Evolutionary conservation across 352 stramenopile species (phyloP), one percentile per base, ranked within the genome.

Genomic region (Pythium guiyangense): DNA sequence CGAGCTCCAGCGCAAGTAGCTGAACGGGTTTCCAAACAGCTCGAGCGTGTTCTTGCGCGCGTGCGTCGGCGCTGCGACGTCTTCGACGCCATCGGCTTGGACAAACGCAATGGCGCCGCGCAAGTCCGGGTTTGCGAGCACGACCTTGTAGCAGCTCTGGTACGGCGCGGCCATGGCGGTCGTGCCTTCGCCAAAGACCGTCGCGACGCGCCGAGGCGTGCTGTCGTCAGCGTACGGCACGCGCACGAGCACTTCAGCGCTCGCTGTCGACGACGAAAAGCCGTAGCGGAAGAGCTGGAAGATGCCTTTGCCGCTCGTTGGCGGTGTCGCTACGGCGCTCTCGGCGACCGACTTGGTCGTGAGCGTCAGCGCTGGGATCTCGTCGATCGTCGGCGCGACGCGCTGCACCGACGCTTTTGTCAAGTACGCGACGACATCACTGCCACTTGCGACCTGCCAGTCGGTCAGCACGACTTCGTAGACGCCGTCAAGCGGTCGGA

Each of bases 251-350:
- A 45, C 18, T 14, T 45, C 39, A 6, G 25, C 31, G 26, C 27
- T 50, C 27, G 49, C 22, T 1, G 66, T 62, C 14, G 64, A 62
- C 1, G 52, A 59, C 37, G 46, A 65, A 31, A 85, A 84, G 4
- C 72, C 67, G 57, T 82, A 78, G 5, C 78, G 72, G 40, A 92
- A 80, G 15, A 92, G 56, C 43, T 92, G 83, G 57, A 92, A 86
- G 44, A 92, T 75, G 0, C 82, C 79, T 20, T 77, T 64, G 9
- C 82, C 77, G 4, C 79, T 77, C 34, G 71, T 61, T 18, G 73
- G 57, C 8, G 69, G 49, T n/a, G 64, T 46, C 2, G 56, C 14
- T 12, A 27, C 22, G 18, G 22, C 53, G 20, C 20, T 15, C 9
- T 29, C 26, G 12, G 39, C 20, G 25, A 49, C 31, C 1, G 17